Conservation (phyloP, 1,284 basidiomycete genomes). For the Paramarasmius palmivorus region DNA sequence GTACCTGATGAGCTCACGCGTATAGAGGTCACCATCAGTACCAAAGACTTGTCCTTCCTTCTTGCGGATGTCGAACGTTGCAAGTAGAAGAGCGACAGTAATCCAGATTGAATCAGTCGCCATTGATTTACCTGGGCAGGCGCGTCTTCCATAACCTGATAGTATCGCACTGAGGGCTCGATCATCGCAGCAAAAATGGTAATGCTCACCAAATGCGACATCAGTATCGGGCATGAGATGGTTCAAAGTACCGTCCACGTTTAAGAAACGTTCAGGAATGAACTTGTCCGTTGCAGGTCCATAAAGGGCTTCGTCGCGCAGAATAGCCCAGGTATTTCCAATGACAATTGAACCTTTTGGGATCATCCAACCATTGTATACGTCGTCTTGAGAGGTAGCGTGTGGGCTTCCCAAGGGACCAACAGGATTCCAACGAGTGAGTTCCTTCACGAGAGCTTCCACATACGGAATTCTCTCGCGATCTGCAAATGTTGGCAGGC, state of each 20-base stretch:
- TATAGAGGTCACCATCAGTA: neutral
- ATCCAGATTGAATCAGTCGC: too few species aligned
- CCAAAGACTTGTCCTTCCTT: too few species aligned
- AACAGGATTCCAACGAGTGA: constrained; percentile 21
- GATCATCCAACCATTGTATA: neutral
- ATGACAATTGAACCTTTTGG: neutral
- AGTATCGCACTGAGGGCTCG: too few species aligned
- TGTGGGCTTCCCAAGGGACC: constrained; percentile 7
- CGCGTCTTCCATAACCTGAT: too few species aligned
- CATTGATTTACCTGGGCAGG: too few species aligned
- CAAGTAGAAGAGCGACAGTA: too few species aligned
- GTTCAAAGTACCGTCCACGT: constrained; percentile 16
- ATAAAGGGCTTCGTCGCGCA: neutral
- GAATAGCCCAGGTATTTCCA: neutral
- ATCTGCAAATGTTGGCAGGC: constrained; percentile 32
- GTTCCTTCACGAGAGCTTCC: constrained; percentile 31
- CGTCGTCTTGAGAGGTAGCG: neutral
- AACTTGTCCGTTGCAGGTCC: constrained; percentile 4
- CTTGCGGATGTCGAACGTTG: too few species aligned
- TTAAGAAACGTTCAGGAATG: constrained; percentile 27
- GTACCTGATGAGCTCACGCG: constrained; percentile 7
- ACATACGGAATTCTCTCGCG: constrained; percentile 33
- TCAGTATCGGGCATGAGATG: constrained; percentile 18
- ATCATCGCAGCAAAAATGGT: neutral
- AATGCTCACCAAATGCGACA: constrained; percentile 29